Conservation (phyloP, 169 alveolate genomes). For the Cryptosporidium felis region DNA sequence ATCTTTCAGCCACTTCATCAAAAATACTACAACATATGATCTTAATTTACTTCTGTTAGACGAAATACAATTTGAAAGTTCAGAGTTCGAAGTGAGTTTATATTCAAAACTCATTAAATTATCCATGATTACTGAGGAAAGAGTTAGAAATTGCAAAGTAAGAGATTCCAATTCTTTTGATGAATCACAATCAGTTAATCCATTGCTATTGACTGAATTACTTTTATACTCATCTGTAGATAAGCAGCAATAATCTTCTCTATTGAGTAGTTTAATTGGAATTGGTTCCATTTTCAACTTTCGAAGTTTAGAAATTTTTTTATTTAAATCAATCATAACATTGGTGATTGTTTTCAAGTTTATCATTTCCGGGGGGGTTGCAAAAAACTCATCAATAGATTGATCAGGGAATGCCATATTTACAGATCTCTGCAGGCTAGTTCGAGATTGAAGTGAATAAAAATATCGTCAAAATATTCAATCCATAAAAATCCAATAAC, state of each 20-base stretch:
- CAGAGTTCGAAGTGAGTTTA: not conserved
- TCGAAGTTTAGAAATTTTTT: not conserved
- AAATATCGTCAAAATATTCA: no score
- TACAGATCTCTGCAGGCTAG: no score
- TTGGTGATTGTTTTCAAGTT: not conserved
- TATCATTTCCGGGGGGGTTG: not conserved
- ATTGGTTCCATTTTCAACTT: conserved; percentile 25
- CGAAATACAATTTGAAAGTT: not conserved
- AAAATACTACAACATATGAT: not conserved
- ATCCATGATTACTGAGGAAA: conserved; percentile 44
- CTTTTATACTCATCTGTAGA: not conserved
- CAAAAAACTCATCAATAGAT: not conserved
- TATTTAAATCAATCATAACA: conserved; percentile 6
- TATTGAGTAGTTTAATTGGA: conserved; percentile 7
- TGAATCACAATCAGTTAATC: not conserved
- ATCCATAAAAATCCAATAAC: no score
- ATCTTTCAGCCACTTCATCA: conserved; percentile 60
- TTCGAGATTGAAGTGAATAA: no score
- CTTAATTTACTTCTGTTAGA: conserved; percentile 38
- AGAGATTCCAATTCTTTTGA: not conserved
- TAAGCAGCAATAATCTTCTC: not conserved
- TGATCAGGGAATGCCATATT: not conserved
- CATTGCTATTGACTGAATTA: not conserved
- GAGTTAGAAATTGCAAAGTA: not conserved
- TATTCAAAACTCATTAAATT: not conserved